Base-by-base conservation (phyloP, 2,329 filamentous ascomycete genomes). In the Raffaelea arxii region DNA sequence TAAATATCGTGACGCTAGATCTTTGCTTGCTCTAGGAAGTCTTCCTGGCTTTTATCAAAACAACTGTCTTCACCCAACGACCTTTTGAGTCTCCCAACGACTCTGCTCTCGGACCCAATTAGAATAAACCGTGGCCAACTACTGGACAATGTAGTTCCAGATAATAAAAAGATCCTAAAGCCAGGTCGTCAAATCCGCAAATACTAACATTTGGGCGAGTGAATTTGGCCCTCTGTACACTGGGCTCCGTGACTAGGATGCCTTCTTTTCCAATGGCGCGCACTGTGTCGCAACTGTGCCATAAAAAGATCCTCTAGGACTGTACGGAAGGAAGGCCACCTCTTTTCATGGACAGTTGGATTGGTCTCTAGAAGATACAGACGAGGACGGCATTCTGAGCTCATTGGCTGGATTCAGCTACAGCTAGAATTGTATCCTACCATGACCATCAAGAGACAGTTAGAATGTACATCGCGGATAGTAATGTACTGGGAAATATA, bases 141-240 rank as follows among this genome's bases (percentile, higher is more conserved):
- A n/a, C n/a, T n/a, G n/a, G n/a, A n/a, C n/a, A n/a, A n/a, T n/a
- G n/a, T n/a, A n/a, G n/a, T n/a, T n/a, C n/a, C n/a, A n/a, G n/a
- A n/a, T n/a, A n/a, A n/a, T n/a, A n/a, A n/a, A n/a, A n/a, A n/a
- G n/a, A n/a, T n/a, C n/a, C n/a, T n/a, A n/a, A n/a, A n/a, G n/a
- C n/a, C 54, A 14, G 55, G 60, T 39, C 51, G 61, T 52, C 40
- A 55, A 21, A 61, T 69, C 49, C 69, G 58, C 63, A 46, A 58
- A 58, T 27, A 65, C 59, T 11, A 57, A 55, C 51, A 55, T 55
- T 52, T 56, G 63, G 36, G 45, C 53, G 7, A 66, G 65, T 51
- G 61, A 65, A 43, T 56, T 66, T 38, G 59, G 59, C 30, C 44
- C 49, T 55, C 53, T 67, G 30, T 60, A 65, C 51, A 55, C 64